Evolutionary conservation across 2,329 filamentous ascomycete genomes (phyloP), one percentile per base, ranked within the genome.

Genomic region (Trichophyton rubrum): DNA sequence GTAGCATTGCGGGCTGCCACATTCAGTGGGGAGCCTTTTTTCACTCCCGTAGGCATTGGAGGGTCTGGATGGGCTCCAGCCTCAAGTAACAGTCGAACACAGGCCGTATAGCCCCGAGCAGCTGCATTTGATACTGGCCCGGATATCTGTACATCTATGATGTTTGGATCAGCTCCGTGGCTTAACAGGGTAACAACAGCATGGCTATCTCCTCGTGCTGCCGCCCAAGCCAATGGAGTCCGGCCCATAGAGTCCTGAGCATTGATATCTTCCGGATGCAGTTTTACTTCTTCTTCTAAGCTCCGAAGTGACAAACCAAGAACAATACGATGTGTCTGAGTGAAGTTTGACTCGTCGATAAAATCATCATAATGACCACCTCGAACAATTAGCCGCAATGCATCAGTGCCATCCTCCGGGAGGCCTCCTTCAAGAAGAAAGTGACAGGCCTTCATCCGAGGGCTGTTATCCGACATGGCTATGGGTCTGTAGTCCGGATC

Each of bases 1-100:
- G 64, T 66, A 1, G 67, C 64, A 61, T 69, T 70, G 24, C 71
- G 68, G 3, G 71, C 67, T 20, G 71, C 70, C 58, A 67, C 65
- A 58, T 67, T 71, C 6, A 74, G 63, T 13, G 71, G 67, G 24
- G 66, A 70, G 58, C 69, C 69, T 59, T 68, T 67, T 57, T 64
- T 67, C 9, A 69, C 59, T 11, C 67, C 67, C 17, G 38, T 47
- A 2, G 68, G 68, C 22, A 68, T 61, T 15, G 61, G 55, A 7
- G 68, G 68, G 49, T 71, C 69, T 0, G 71, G 66, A 43, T 67
- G 59, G 60, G 64, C 61, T 64, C 73, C 67, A 9, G 67, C 62
- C 64, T 69, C 68, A 24, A 68, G 64, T 9, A 70, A 55, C 6
- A 70, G 60, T 2, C 66, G 65, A 59, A 68, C 66, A 60, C 67